Base-by-base conservation (phyloP, 1,284 basidiomycete genomes). In the Peniophora sp. region DNA sequence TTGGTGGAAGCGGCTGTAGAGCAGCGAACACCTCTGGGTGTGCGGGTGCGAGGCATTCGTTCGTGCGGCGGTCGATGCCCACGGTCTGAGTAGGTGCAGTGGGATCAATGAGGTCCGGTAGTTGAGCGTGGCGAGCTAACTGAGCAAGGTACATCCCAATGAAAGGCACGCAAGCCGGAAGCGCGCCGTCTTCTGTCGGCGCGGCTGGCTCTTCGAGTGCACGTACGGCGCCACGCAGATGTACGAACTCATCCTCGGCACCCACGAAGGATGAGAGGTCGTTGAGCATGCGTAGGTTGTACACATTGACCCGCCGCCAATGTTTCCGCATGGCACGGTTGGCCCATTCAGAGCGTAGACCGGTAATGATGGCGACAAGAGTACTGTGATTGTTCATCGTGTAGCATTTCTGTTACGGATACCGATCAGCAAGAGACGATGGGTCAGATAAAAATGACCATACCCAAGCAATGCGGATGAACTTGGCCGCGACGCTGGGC, bases 391-490 rank as follows among this genome's bases (percentile, higher is more conserved):
- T 95, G 62, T 79, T 85, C 56, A 85, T 72, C 42, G 74, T 70
- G 64, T 93, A 96, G 50, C 86, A 84, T 83, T 92, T 92, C 92
- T 93, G 64, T 39, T 12, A 6, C n/a, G 49, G 1, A 43, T n/a
- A 24, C 24, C n/a, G 32, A 42, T 50, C n/a, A 57, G 50, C 23
- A 24, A 3, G 47, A 55, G 32, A 44, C 23, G 5, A 32, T 14
- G 27, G 45, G 22, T 39, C 45, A 34, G 50, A 50, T 9, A 43
- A n/a, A 39, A 24, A 32, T 23, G 17, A 11, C 47, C 85, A 64
- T 60, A 92, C 90, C 77, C 87, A 92, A 44, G 92, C 92, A 54
- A 96, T 73, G 27, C 90, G 82, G 57, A 96, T 86, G 62, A 95
- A 85, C 68, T 93, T 94, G 54, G 72, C 73, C 50, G 91, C 77